phyloP scores from a whole-genome alignment of 2,329 filamentous ascomycete genomes.

The Diaporthe citrichinensis region DNA sequence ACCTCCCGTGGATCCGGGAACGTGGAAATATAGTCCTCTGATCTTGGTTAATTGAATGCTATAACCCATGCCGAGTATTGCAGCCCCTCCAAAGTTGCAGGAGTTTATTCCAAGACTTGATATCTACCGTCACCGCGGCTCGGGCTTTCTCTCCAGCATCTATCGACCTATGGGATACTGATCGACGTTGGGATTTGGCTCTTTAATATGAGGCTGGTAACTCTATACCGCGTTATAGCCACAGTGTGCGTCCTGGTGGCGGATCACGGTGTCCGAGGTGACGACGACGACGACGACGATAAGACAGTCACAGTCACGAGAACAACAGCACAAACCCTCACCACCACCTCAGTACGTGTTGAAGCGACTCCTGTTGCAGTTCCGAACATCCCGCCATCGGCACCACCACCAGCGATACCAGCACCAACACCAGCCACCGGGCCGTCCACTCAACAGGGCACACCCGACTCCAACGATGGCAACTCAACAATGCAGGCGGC shows the following conservation, averaged over 20 bases:
- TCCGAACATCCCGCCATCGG: background rate
- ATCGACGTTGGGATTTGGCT: background rate
- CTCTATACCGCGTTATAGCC: conserved; percentile 8
- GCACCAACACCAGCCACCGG: background rate
- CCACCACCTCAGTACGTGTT: background rate
- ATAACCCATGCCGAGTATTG: background rate
- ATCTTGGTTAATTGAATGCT: background rate
- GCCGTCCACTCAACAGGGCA: background rate
- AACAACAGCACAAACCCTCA: background rate
- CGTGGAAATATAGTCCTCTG: conserved; percentile 9
- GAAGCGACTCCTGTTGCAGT: conserved; percentile 6
- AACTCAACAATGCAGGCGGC: conserved; percentile 14
- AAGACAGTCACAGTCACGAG: conserved; percentile 4
- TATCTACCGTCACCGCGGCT: conserved; percentile 9
- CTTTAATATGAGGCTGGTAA: conserved; percentile 29
- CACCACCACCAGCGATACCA: background rate
- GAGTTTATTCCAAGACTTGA: background rate
- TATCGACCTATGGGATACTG: background rate
- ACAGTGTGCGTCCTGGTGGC: conserved; percentile 22
- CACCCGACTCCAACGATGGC: background rate
- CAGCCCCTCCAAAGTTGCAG: background rate
- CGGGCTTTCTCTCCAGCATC: background rate
- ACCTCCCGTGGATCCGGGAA: background rate
- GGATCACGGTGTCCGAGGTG: background rate
- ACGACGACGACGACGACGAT: conserved; percentile 1